phyloP scores from a whole-genome alignment of 1,284 basidiomycete genomes.

The Heterobasidion occidentale region DNA sequence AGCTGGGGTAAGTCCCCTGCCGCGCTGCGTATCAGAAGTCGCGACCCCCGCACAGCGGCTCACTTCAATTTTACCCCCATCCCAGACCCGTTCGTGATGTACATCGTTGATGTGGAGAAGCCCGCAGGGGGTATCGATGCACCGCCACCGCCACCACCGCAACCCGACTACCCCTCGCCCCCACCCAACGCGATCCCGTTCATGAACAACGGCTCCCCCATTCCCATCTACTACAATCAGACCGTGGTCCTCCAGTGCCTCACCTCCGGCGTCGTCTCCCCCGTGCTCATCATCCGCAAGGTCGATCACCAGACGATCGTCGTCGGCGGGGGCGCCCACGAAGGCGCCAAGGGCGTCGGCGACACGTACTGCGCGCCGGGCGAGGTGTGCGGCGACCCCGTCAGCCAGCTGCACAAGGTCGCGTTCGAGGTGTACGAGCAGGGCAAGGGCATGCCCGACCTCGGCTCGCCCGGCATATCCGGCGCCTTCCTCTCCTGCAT shows the following conservation, averaged over 20 bases:
- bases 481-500: conserved; percentile 82
- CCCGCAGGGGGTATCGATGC: conserved; percentile 68
- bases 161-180: conserved; percentile 81
- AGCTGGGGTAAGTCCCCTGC: conserved; percentile 60
- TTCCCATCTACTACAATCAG: conserved; percentile 92
- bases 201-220: conserved; percentile 71
- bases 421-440: conserved; percentile 84
- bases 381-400: conserved; percentile 88
- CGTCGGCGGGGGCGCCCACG: conserved; percentile 80
- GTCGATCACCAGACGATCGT: conserved; percentile 88
- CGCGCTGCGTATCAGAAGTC: neutral
- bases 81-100: conserved; percentile 90
- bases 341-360: conserved; percentile 75
- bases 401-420: conserved; percentile 93
- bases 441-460: conserved; percentile 58
- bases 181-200: conserved; percentile 84
- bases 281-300: conserved; percentile 88
- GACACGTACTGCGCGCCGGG: conserved; percentile 76
- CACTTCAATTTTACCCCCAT: conserved; percentile 5
- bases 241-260: conserved; percentile 93
- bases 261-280: conserved; percentile 88
- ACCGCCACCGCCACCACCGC: conserved; percentile 69
- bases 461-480: conserved; percentile 63
- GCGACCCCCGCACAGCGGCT: neutral
- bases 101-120: conserved; percentile 84